phyloP scores from a whole-genome alignment of 2,329 filamentous ascomycete species.

The Arachnomyces sp. region DNA sequence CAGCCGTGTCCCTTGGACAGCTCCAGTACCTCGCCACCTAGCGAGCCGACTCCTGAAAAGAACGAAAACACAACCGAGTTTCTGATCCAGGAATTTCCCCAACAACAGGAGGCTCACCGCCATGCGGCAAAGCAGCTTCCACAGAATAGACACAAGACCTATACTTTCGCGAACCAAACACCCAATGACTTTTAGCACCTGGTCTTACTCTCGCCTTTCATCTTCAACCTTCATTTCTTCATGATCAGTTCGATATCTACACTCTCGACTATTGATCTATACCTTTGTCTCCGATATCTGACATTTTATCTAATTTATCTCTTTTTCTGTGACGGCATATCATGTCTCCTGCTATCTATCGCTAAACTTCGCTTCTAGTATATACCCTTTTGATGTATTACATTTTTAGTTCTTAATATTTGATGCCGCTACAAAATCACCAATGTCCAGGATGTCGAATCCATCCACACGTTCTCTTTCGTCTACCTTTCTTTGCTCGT shows the following conservation, averaged over 20 bases:
- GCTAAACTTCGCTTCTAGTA: conserved; percentile 1
- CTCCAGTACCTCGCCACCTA: conserved; percentile 19
- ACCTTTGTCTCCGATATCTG: not conserved
- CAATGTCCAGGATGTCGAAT: not conserved
- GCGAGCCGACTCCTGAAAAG: conserved; percentile 19
- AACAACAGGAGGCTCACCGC: conserved; percentile 37
- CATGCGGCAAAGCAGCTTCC: conserved; percentile 36
- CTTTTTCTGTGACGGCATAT: not conserved
- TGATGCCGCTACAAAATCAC: not conserved
- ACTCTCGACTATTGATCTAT: not conserved
- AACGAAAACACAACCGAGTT: conserved; percentile 31
- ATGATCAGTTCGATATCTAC: not conserved
- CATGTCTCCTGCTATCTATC: not conserved
- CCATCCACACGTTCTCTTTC: not conserved
- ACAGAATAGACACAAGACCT: conserved; percentile 35
- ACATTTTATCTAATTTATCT: not conserved
- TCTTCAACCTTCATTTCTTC: not conserved
- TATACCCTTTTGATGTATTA: not conserved
- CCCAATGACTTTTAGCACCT: conserved; percentile 26
- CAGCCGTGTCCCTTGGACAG: conserved; percentile 27
- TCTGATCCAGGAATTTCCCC: conserved; percentile 37
- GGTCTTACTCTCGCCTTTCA: not conserved
- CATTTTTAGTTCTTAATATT: not conserved
- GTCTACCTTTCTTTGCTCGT: not conserved
- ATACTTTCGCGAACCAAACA: conserved; percentile 38